Base-by-base conservation (phyloP, 176 grass and related monocot genomes). In the Elaeis guineensis region DNA sequence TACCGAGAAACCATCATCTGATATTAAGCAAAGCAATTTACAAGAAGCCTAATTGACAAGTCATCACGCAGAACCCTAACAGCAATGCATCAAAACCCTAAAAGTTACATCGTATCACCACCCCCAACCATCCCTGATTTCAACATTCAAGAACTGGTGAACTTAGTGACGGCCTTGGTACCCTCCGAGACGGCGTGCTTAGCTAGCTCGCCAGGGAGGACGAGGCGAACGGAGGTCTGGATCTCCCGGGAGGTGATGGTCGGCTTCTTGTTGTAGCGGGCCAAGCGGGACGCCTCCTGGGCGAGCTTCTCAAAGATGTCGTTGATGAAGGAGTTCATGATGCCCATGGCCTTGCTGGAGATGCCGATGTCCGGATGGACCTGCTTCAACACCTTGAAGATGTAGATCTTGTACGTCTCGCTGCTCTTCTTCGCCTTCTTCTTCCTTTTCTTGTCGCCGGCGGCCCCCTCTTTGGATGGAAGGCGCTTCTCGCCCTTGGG, bases 361-460 rank as follows among this genome's bases (percentile, higher is more conserved):
- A 95, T 86, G 39, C 79, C 90, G 63, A 95, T 89, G 85, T 95
- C 90, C 0, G 85, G 85, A 51, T 95, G 90, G 17, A 95, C 85
- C 79, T 95, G 85, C 67, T 95, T 95, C 0, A 95, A 74, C 64
- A 82, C 86, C 74, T 86, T 95, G 71, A 78, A 95, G 75, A 90
- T 95, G 80, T 95, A 95, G 77, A 87, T 95, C 72, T 95, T 95
- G 83, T 95, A 95, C 0, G 91, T 87, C 73, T 90, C 86, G 24
- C 17, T 32, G 5, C 64, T 50, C 49, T 66, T 66, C 64, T 66
- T 66, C 6, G 64, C 50, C n/a, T 66, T 66, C 50, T 66, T 66
- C 64, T 19, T 53, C 64, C 16, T 66, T 24, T 54, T 66, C 15
- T 59, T 24, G 57, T 17, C 16, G 57, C 22, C 16, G 25, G 25